Conservation (phyloP, 164 flowering plant genomes). For the Vitis vinifera region DNA sequence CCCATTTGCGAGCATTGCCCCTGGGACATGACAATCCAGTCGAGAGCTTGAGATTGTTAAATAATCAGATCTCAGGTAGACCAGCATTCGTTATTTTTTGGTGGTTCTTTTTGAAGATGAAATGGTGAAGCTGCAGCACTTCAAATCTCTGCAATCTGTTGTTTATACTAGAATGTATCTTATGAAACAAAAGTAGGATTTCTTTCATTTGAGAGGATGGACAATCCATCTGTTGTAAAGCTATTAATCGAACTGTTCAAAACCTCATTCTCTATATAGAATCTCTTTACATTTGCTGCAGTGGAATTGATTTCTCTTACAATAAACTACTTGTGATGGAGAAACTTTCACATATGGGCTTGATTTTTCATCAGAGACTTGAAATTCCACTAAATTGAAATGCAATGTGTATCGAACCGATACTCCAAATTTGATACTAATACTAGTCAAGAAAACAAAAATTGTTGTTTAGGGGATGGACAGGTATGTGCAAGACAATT, state of each 20-base stretch:
- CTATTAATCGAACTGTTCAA: not conserved
- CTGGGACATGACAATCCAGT: not conserved
- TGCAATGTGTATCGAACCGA: too few species aligned
- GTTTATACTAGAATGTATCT: not conserved
- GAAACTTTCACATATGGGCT: too few species aligned
- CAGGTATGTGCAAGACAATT: not conserved
- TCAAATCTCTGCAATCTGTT: not conserved
- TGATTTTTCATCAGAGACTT: not conserved
- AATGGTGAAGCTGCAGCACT: not conserved
- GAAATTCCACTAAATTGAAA: not conserved
- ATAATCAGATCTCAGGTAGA: not conserved
- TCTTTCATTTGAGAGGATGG: constrained; percentile 3
- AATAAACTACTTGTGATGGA: too few species aligned
- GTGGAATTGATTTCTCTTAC: not conserved
- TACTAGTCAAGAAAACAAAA: not conserved
- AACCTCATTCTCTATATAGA: not conserved
- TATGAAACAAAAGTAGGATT: not conserved
- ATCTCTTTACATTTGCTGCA: not conserved
- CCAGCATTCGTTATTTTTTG: not conserved
- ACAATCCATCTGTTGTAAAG: constrained; percentile 4
- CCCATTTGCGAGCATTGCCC: not conserved
- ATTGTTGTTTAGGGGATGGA: not conserved
- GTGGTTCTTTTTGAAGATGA: not conserved
- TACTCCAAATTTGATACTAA: not conserved
- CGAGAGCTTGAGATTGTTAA: not conserved